These are phyloP conservation scores for Bocquillonia castaneifolia DNA, from an alignment of 441 rosid species.

Conservation along the genomic window DNA sequence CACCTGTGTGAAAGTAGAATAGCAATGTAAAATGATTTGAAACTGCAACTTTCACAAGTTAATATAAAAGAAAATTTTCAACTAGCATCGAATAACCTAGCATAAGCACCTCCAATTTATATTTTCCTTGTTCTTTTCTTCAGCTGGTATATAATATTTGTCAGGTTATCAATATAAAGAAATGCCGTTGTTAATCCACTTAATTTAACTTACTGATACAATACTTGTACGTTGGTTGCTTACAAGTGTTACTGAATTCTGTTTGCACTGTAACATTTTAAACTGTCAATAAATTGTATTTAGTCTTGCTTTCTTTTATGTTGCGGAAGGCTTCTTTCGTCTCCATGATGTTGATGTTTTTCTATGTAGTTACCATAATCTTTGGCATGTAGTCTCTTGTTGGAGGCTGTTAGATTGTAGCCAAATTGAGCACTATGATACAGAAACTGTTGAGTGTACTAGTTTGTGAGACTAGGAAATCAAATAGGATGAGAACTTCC, in stretches of 20 bases:
- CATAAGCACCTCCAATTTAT: neutral
- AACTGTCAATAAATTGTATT: too few relatives aligned
- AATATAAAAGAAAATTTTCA: neutral
- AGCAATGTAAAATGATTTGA: neutral
- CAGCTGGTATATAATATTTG: too few relatives aligned
- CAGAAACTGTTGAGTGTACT: neutral
- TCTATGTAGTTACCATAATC: too few relatives aligned
- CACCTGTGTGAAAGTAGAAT: neutral
- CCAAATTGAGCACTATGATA: neutral
- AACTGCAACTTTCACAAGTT: neutral
- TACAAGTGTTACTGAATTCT: too few relatives aligned
- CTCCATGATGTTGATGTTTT: too few relatives aligned
- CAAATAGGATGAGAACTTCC: neutral
- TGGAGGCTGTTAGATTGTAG: neutral
- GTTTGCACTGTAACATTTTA: too few relatives aligned
- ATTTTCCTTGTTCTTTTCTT: neutral
- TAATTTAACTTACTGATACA: neutral
- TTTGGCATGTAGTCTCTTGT: too few relatives aligned
- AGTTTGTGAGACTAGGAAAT: neutral
- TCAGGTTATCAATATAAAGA: too few relatives aligned
- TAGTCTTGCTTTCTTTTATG: too few relatives aligned
- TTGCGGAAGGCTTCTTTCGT: too few relatives aligned
- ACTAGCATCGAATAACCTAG: neutral
- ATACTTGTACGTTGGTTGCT: too few relatives aligned
- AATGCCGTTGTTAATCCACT: neutral